phyloP scores from a whole-genome alignment of 2,329 filamentous ascomycete species.

The Alternaria postmessia region DNA sequence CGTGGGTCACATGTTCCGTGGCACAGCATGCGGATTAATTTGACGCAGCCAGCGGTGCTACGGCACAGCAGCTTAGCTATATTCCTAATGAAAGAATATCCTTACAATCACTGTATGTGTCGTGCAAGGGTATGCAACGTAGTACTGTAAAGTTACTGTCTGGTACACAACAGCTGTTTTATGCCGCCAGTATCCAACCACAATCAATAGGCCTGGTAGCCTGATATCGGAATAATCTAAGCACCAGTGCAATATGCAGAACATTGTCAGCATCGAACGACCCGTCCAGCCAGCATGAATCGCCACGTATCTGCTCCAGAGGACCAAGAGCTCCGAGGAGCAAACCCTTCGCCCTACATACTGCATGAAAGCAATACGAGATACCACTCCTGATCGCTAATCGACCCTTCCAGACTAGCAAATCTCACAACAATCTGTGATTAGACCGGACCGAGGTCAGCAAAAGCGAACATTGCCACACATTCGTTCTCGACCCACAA shows the following conservation, averaged over 20 bases:
- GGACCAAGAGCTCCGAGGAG: not conserved
- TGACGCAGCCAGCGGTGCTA: not conserved
- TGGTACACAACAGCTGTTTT: constrained; percentile 14
- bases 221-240: not conserved
- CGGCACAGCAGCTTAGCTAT: not conserved
- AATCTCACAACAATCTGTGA: not conserved
- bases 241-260: not conserved
- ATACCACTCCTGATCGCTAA: constrained; percentile 11
- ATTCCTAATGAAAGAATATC: not conserved
- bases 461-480: not conserved
- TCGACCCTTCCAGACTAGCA: constrained; percentile 23
- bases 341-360: not conserved
- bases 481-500: constrained; percentile 20
- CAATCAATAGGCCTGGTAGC: not conserved
- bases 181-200: constrained; percentile 3
- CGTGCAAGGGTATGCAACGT: constrained; percentile 10
- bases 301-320: not conserved
- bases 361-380: not conserved
- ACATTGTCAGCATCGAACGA: not conserved
- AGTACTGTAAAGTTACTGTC: constrained; percentile 10
- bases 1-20: constrained; percentile 21
- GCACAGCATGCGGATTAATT: constrained; percentile 13
- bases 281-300: not conserved
- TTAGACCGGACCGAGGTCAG: not conserved
- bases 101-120: not conserved